Conservation (phyloP, 139 green algal genomes). For the Picochlorum sp. region DNA sequence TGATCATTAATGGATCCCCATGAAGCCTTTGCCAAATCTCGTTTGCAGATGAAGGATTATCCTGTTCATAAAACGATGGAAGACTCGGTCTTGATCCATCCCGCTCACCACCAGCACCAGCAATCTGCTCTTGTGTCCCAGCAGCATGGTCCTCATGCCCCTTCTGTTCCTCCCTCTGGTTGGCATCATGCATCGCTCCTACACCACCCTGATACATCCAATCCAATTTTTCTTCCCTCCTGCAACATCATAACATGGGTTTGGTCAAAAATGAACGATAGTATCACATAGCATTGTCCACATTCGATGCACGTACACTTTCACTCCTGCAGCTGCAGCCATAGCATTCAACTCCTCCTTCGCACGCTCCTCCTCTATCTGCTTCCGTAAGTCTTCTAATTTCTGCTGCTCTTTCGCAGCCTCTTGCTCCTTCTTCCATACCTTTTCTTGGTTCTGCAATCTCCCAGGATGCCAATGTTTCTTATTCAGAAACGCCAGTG, state of each 20-base stretch:
- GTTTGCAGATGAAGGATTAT: slow-evolving; percentile 64
- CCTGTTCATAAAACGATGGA: slow-evolving; percentile 51
- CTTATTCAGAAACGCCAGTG: slow-evolving; percentile 82
- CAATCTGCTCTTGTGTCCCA: background rate
- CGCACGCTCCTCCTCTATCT: slow-evolving; percentile 78
- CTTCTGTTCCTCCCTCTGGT: slow-evolving; percentile 57
- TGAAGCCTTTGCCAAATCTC: slow-evolving; percentile 86
- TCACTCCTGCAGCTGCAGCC: slow-evolving; percentile 47
- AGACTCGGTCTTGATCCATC: slow-evolving; percentile 29
- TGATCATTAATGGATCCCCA: slow-evolving; percentile 85
- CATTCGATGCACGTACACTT: slow-evolving; percentile 33
- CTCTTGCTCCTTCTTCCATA: slow-evolving; percentile 89
- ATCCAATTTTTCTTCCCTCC: slow-evolving; percentile 67
- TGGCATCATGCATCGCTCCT: slow-evolving; percentile 60
- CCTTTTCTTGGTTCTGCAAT: slow-evolving; percentile 68
- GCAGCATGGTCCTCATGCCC: slow-evolving; percentile 30
- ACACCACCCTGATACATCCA: slow-evolving; percentile 93
- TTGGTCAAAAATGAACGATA: background rate
- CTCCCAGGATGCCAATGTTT: slow-evolving; percentile 79
- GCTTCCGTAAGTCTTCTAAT: slow-evolving; percentile 75
- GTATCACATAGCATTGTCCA: background rate
- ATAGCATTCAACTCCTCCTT: slow-evolving; percentile 62
- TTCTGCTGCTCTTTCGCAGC: slow-evolving; percentile 67
- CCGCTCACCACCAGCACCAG: background rate
- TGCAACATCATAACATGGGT: slow-evolving; percentile 13